phyloP scores from a whole-genome alignment of 495 filamentous ascomycete genomes.

The Penicillium maclennaniae region DNA sequence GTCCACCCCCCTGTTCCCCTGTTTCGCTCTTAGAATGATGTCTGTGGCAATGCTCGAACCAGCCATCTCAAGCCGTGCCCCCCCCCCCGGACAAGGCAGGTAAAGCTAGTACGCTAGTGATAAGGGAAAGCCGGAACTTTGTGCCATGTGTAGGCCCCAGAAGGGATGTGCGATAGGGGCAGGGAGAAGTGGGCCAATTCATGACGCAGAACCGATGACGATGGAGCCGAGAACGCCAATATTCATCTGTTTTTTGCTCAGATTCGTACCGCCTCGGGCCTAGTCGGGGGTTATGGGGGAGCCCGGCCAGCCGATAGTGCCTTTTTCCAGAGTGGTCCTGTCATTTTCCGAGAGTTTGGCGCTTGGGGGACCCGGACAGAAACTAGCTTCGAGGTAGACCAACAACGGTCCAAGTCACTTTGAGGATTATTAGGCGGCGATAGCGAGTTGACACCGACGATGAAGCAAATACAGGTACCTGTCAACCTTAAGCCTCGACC shows the following conservation, averaged over 20 bases:
- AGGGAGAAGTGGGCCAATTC: slow-evolving; percentile 5
- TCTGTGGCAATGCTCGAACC: background rate
- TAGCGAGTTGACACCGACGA: background rate
- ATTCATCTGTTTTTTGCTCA: slow-evolving; percentile 6
- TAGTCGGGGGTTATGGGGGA: slow-evolving; percentile 13
- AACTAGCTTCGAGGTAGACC: slow-evolving; percentile 8
- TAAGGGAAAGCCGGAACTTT: slow-evolving; percentile 1
- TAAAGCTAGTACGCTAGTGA: background rate
- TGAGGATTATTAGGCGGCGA: background rate
- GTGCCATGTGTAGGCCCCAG: slow-evolving; percentile 5
- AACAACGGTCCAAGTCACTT: background rate
- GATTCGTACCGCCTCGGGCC: slow-evolving; percentile 18
- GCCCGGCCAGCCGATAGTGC: background rate
- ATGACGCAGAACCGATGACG: slow-evolving; percentile 20
- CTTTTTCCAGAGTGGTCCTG: slow-evolving; percentile 15
- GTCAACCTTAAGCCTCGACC: slow-evolving; percentile 1
- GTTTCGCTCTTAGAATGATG: background rate
- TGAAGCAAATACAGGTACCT: background rate
- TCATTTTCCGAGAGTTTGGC: slow-evolving; percentile 27
- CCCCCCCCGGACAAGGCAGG: background rate
- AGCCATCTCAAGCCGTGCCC: background rate
- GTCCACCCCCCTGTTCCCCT: slow-evolving; percentile 1
- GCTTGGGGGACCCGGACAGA: slow-evolving; percentile 3
- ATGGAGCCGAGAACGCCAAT: slow-evolving; percentile 5
- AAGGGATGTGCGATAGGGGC: background rate